Conservation (phyloP, 768 basidiomycete genomes). For the Paxillus ammoniavirescens region DNA sequence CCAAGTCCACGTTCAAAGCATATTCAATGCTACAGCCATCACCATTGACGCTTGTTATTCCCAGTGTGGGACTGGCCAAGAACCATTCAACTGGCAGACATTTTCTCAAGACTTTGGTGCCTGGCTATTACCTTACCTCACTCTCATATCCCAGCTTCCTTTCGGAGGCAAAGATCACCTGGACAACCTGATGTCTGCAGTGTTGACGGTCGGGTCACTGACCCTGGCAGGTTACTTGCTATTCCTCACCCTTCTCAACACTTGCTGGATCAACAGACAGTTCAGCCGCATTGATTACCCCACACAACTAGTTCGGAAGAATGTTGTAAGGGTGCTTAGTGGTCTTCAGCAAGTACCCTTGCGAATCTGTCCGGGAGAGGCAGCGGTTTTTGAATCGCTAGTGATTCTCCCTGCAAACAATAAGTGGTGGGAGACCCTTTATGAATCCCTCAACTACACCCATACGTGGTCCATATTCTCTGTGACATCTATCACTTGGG, state of each 20-base stretch:
- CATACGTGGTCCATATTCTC: slow-evolving; percentile 42
- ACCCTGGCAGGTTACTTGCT: slow-evolving; percentile 46
- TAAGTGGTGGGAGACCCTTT: slow-evolving; percentile 39
- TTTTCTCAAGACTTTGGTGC: slow-evolving; percentile 38
- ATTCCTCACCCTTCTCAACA: slow-evolving; percentile 41
- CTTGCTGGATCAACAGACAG: slow-evolving; percentile 38
- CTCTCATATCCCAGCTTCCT: slow-evolving; percentile 48
- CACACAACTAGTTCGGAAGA: slow-evolving; percentile 1
- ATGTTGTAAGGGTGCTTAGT: slow-evolving; percentile 34
- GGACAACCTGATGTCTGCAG: slow-evolving; percentile 42
- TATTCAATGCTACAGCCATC: slow-evolving; percentile 9
- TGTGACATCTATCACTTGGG: slow-evolving; percentile 41
- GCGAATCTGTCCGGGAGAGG: slow-evolving; percentile 24
- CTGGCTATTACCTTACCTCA: slow-evolving; percentile 50
- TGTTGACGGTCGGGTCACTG: slow-evolving; percentile 46
- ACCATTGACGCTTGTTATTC: slow-evolving; percentile 2
- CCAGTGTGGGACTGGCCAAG: slow-evolving; percentile 10
- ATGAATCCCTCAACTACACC: slow-evolving; percentile 34
- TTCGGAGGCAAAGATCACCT: slow-evolving; percentile 39
- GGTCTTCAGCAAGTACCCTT: slow-evolving; percentile 44
- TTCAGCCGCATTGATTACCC: slow-evolving; percentile 30
- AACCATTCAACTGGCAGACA: slow-evolving; percentile 18
- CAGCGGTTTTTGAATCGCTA: slow-evolving; percentile 37
- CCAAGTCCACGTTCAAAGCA: background rate
- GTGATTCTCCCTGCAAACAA: slow-evolving; percentile 43